These are phyloP conservation scores for Diddensiella transvaalensis DNA, from an alignment of 805 yeast species.

Conservation along the genomic window DNA sequence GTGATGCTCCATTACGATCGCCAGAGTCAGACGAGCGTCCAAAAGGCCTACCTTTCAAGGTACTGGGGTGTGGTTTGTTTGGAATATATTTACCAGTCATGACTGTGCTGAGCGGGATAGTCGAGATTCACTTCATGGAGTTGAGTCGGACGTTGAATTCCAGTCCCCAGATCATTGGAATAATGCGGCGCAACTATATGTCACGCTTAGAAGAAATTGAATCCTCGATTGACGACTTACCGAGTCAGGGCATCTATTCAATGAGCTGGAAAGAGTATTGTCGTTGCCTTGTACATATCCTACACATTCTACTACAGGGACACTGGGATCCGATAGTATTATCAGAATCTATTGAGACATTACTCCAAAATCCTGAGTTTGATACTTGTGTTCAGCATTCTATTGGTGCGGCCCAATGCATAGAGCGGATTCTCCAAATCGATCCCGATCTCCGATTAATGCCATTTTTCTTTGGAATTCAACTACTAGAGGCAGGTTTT, in stretches of 20 bases:
- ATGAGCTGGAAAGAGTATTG: slow-evolving; percentile 21
- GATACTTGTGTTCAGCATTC: slow-evolving; percentile 25
- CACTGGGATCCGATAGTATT: slow-evolving; percentile 30
- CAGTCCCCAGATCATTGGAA: slow-evolving; percentile 1
- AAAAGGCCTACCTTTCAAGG: slow-evolving; percentile 20
- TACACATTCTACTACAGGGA: slow-evolving; percentile 26
- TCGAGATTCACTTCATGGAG: slow-evolving; percentile 18
- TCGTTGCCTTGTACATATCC: slow-evolving; percentile 23
- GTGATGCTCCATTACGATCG: slow-evolving; percentile 25
- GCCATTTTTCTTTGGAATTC: slow-evolving; percentile 31
- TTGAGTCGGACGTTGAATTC: slow-evolving; percentile 6
- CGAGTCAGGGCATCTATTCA: not conserved
- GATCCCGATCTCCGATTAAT: slow-evolving; percentile 28
- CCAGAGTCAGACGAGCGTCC: slow-evolving; percentile 32
- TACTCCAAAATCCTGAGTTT: slow-evolving; percentile 21
- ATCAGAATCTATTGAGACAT: slow-evolving; percentile 21
- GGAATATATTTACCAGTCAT: slow-evolving; percentile 39
- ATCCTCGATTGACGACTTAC: slow-evolving; percentile 12
- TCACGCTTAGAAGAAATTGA: slow-evolving; percentile 8
- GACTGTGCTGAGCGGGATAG: slow-evolving; percentile 33
- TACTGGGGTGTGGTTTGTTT: slow-evolving; percentile 32
- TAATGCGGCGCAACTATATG: slow-evolving; percentile 3
- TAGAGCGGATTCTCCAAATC: slow-evolving; percentile 22
- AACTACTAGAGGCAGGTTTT: slow-evolving; percentile 28
- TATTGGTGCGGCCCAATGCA: slow-evolving; percentile 24